Conservation (phyloP, 2,329 filamentous ascomycete species). For the Aspergillus aculeatus region DNA sequence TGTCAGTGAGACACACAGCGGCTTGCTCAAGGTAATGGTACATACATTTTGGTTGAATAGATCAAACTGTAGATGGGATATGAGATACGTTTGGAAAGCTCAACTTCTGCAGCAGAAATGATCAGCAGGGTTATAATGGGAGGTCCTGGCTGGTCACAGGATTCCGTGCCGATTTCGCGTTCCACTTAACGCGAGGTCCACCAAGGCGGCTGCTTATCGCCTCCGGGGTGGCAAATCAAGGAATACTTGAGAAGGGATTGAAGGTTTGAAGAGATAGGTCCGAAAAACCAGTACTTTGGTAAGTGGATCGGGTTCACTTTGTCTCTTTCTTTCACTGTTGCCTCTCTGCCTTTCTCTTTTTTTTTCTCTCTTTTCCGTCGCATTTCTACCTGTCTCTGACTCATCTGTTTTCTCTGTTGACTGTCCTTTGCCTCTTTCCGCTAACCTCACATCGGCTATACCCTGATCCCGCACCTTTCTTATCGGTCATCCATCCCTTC, state of each 20-base stretch:
- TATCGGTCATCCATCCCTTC: not conserved
- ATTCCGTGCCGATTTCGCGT: conserved; percentile 41
- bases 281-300: not conserved
- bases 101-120: not conserved
- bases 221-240: conserved; percentile 9
- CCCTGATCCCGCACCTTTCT: not conserved
- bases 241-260: not conserved
- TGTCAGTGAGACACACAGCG: conserved; percentile 7
- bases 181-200: conserved; percentile 40
- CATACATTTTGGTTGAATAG: not conserved
- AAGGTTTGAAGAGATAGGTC: not conserved
- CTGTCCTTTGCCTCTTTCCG: not conserved
- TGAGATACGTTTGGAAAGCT: not conserved
- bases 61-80: not conserved
- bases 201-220: conserved; percentile 11
- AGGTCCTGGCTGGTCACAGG: conserved; percentile 27
- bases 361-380: not conserved
- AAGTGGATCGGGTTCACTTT: not conserved
- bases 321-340: not conserved
- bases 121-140: not conserved
- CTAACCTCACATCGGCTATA: not conserved
- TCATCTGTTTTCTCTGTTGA: not conserved
- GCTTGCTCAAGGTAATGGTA: not conserved
- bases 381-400: not conserved
- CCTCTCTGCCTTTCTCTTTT: too few relatives aligned